These are phyloP conservation scores for Gossypium schwendimanii DNA, from an alignment of 441 rosid species.

Conservation along the genomic window DNA sequence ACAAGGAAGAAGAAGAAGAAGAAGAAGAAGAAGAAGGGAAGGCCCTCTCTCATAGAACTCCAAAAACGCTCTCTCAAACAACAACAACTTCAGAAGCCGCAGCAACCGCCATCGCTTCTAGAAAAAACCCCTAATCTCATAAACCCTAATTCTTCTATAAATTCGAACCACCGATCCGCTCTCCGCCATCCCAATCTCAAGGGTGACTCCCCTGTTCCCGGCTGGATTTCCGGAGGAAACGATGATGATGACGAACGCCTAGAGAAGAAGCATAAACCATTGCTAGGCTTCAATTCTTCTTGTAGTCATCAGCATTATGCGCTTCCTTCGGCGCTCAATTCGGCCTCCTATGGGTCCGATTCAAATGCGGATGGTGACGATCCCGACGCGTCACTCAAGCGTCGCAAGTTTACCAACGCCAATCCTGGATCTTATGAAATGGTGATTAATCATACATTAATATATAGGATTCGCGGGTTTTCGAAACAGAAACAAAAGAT, in stretches of 20 bases:
- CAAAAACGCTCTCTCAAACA: slow-evolving; percentile 81
- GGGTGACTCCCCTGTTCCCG: slow-evolving; percentile 28
- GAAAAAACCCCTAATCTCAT: slow-evolving; percentile 26
- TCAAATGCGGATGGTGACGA: slow-evolving; percentile 34
- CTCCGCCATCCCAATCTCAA: slow-evolving; percentile 35
- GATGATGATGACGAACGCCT: slow-evolving; percentile 63
- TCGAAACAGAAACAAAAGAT: background rate
- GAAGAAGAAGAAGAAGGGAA: slow-evolving; percentile 70
- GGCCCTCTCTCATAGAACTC: slow-evolving; percentile 80
- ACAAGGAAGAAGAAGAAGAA: slow-evolving; percentile 38
- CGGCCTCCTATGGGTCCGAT: slow-evolving; percentile 26
- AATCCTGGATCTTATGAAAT: slow-evolving; percentile 44
- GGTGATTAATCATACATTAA: slow-evolving; percentile 29
- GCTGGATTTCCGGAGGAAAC: slow-evolving; percentile 22
- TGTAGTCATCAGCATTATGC: slow-evolving; percentile 19
- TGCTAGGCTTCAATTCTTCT: slow-evolving; percentile 51
- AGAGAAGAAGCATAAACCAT: slow-evolving; percentile 57
- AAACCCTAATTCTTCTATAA: slow-evolving; percentile 49
- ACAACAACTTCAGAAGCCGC: slow-evolving; percentile 27
- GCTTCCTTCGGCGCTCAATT: slow-evolving; percentile 19
- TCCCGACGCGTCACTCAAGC: slow-evolving; percentile 29
- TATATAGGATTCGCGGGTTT: slow-evolving; percentile 1
- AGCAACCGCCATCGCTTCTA: slow-evolving; percentile 6
- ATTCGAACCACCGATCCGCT: slow-evolving; percentile 31
- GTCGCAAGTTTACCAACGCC: slow-evolving; percentile 31